These are phyloP conservation scores for Artomyces pyxidatus DNA, from an alignment of 768 basidiomycete genomes.

Conservation along the genomic window DNA sequence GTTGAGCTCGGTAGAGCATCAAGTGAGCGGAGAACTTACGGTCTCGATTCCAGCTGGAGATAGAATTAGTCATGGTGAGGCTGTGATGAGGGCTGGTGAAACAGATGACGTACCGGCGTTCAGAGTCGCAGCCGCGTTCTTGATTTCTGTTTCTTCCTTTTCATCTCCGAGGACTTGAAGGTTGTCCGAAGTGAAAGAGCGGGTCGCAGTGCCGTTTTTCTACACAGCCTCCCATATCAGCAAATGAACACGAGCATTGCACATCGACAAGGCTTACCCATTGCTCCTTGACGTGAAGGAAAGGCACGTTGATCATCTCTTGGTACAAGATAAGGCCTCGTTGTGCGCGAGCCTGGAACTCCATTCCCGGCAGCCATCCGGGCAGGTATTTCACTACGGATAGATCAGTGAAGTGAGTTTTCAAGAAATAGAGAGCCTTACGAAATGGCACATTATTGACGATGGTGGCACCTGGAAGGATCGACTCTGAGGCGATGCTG, in stretches of 20 bases:
- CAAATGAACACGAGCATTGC: background rate
- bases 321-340: too few species aligned
- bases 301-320: too few species aligned
- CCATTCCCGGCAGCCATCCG: slow-evolving; percentile 3
- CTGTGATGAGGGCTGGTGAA: background rate
- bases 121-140: background rate
- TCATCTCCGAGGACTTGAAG: background rate
- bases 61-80: background rate
- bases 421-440: too few species aligned
- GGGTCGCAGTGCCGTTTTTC: background rate
- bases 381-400: slow-evolving; percentile 4
- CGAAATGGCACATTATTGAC: slow-evolving; percentile 7
- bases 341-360: slow-evolving; percentile 5
- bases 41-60: background rate
- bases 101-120: background rate
- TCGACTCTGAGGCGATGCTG: background rate
- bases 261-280: background rate
- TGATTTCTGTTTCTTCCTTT: background rate
- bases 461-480: background rate
- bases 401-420: background rate
- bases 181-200: background rate
- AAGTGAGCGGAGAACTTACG: too few species aligned
- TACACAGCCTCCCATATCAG: background rate
- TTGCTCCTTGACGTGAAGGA: background rate
- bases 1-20: background rate